Percentiles rank a stretch among this genome's conserved stretches.
These are phyloP conservation scores for Phalaenopsis equestris DNA, from an alignment of 106 monocot species.

Conservation along the genomic window DNA sequence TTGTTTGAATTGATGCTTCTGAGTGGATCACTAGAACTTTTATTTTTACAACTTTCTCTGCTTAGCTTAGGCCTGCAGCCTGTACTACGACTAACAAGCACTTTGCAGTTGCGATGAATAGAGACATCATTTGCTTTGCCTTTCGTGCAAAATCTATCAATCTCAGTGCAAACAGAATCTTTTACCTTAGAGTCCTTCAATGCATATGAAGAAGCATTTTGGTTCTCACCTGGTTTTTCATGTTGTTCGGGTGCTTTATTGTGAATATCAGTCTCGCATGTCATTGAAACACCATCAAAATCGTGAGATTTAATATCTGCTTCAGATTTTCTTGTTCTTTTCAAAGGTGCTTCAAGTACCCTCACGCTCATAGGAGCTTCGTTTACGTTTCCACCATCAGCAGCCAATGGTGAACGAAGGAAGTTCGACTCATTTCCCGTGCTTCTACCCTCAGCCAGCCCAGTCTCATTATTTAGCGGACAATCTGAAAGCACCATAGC, in stretches of 20 bases:
- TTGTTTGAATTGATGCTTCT: constrained; percentile 7
- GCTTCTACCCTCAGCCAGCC: not conserved
- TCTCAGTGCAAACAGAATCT: constrained; percentile 12
- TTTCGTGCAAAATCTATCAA: constrained; percentile 11
- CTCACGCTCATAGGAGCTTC: constrained; percentile 4
- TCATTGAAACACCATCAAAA: constrained; percentile 13
- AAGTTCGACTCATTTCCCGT: not conserved
- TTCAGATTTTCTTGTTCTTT: constrained; percentile 9
- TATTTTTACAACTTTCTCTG: constrained; percentile 8
- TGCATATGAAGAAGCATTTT: constrained; percentile 7
- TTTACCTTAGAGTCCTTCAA: constrained; percentile 12
- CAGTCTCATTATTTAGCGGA: constrained; percentile 7
- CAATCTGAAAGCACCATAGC: constrained; percentile 6
- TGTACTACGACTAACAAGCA: constrained; percentile 37
- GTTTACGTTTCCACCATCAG: constrained; percentile 6
- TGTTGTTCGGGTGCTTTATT: constrained; percentile 5
- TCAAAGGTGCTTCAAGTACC: not conserved
- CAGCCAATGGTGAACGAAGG: constrained; percentile 7
- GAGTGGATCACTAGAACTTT: constrained; percentile 7
- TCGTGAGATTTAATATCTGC: constrained; percentile 1
- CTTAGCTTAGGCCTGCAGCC: constrained; percentile 13
- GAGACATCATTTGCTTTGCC: not conserved
- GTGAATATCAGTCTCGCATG: not conserved
- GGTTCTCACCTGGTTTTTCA: constrained; percentile 4
- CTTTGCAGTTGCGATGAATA: constrained; percentile 23